Evolutionary conservation across 2,329 filamentous ascomycete genomes (phyloP), one percentile per base, ranked within the genome.

Genomic region (Penicillium janthinellum): DNA sequence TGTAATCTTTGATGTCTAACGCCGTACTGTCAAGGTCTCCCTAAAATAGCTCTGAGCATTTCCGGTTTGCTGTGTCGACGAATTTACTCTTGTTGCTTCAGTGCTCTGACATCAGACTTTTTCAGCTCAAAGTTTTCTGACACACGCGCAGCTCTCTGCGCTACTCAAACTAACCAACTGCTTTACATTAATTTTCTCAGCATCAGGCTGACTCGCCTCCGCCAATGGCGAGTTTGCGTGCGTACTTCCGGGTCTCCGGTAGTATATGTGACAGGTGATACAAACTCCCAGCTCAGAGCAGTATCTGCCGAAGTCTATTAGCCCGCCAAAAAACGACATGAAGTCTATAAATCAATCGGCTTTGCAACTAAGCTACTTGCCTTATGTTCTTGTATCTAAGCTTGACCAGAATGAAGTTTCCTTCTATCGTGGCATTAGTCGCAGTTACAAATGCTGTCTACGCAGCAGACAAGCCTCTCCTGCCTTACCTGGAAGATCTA

Each of bases 401-500:
- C 25, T 34, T 20, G 10, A 49, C 31, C 7, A 35, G 14, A 31
- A 14, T 17, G 31, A 49, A 20, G n/a, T 5, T 49, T 34, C 25
- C 25, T 11, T 8, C 28, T 35, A 35, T 55, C 10, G 31, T 2
- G 8, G 0, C 17, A 22, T n/a, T 37, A 17, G 8, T 37, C 4
- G 15, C 10, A 7, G 17, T 5, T 12, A 17, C 42, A 5, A n/a
- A n/a, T 14, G 8, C 14, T 4, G 39, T 47, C n/a, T 7, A 14
- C 22, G 41, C 6, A 2, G 31, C 38, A 10, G 52, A 38, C 15
- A 47, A 55, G 52, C n/a, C 17, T 25, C 60, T 35, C 0, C 52
- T 41, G 15, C 64, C 64, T 10, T 66, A 66, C 51, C 63, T 61
- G 56, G 60, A 59, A 12, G 58, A 66, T 22, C 31, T 66, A 22